These are phyloP conservation scores for Cylindrodendrum hubeiense DNA, from an alignment of 2,329 filamentous ascomycete genomes.

Conservation along the genomic window DNA sequence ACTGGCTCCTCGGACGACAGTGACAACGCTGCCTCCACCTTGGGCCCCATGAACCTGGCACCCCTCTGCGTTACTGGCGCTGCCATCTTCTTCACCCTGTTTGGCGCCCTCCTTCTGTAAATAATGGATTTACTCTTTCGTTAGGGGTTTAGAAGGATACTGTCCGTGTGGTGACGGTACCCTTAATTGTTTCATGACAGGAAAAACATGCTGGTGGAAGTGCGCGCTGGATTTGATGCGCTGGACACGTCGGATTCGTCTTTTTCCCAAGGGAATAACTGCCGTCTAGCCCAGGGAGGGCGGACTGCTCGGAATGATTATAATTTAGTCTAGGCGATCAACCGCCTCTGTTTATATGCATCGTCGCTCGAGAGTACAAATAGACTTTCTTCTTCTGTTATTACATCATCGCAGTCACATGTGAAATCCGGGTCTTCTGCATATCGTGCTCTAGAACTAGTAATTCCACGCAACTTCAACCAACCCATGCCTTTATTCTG, in stretches of 20 bases:
- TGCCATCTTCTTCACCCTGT: conserved; percentile 52
- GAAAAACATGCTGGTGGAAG: conserved; percentile 31
- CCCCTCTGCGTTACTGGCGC: conserved; percentile 53
- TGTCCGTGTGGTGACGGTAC: not conserved
- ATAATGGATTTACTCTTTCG: conserved; percentile 11
- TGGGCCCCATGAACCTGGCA: conserved; percentile 44
- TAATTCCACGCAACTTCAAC: not conserved
- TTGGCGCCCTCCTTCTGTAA: conserved; percentile 57
- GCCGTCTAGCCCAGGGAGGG: conserved; percentile 42
- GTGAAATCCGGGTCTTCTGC: not conserved
- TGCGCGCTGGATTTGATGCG: conserved; percentile 38
- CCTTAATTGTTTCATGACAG: conserved; percentile 39
- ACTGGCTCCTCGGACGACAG: conserved; percentile 40
- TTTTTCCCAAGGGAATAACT: conserved; percentile 42
- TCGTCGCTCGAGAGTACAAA: conserved; percentile 34
- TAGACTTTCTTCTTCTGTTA: conserved; percentile 38
- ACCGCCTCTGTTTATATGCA: conserved; percentile 40
- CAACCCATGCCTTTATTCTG: not conserved
- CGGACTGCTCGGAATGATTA: conserved; percentile 42
- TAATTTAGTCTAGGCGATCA: conserved; percentile 45
- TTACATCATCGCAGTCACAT: not conserved
- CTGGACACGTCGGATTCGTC: conserved; percentile 38
- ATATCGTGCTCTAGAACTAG: not conserved
- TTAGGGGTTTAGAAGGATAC: conserved; percentile 25
- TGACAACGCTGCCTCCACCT: conserved; percentile 47